Conservation (phyloP, 2,329 filamentous ascomycete species). For the Penicillium concentricum region DNA sequence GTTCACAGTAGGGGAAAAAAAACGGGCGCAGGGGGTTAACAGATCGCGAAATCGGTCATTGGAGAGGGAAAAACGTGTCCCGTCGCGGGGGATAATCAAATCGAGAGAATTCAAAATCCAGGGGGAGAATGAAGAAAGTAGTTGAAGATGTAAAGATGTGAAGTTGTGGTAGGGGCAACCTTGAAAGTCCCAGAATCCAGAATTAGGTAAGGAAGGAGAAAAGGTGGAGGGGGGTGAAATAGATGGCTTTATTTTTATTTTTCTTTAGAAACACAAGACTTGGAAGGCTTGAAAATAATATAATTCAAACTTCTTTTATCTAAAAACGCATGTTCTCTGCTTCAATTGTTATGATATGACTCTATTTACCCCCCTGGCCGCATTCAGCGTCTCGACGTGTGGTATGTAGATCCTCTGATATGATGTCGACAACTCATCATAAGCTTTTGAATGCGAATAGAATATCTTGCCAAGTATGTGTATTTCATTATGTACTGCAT, state of each 20-base stretch:
- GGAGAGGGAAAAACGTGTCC: neutral
- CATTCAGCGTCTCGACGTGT: conserved; percentile 16
- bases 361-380: conserved; percentile 16
- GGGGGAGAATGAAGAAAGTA: neutral
- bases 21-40: conserved; percentile 1
- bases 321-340: neutral
- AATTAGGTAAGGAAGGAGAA: conserved; percentile 20
- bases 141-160: neutral
- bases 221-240: conserved; percentile 2
- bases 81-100: neutral
- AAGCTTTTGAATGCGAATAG: neutral
- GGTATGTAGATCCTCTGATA: conserved; percentile 25
- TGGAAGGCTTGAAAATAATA: neutral
- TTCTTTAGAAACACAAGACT: neutral
- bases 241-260: neutral
- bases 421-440: conserved; percentile 16
- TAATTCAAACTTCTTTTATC: neutral
- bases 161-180: conserved; percentile 6
- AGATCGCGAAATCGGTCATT: conserved; percentile 1
- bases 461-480: neutral
- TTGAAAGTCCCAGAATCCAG: conserved; percentile 4
- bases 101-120: neutral
- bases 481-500: neutral
- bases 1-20: neutral
- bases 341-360: conserved; percentile 4